Evolutionary conservation across 192 early-diverging fungal species (phyloP), one percentile per base, ranked within the genome.

Genomic region (Backusella sp.): DNA sequence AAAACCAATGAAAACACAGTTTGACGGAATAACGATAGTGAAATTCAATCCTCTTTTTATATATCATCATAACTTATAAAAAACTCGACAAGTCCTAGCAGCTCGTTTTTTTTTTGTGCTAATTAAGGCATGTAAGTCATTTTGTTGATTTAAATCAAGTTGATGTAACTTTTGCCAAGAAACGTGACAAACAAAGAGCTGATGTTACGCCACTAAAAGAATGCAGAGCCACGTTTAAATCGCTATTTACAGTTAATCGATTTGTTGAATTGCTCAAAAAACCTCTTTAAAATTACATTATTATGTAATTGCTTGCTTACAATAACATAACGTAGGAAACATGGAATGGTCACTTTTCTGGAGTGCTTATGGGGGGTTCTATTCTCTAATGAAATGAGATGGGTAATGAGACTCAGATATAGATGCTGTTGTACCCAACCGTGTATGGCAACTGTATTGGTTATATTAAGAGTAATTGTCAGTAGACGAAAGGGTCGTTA

Each of bases 141-240:
- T 79, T 79, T 52, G 32, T 70, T 19, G 75, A 79, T 65, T 59
- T 79, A 6, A 79, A 79, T 62, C 6, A 70, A 30, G 26, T 75
- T 1, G 26, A 59, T 32, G 78, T 69, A 32, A 75, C 78, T 37
- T 67, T 75, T 44, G 68, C 76, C 15, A 74, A 66, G 36, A 26
- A 72, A 14, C 72, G 70, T 6, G 19, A 70, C 21, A 72, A 82
- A 21, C 74, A 82, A 66, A 76, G 74, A 6, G 67, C 88, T 39
- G 87, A 87, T 8, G 67, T 88, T 39, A 90, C 88, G 9, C 88
- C 88, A 9, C 11, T 90, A 5, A 90, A 90, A 87, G 49, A 88
- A 88, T 77, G 84, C 84, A 41, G 82, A 82, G 41, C 73, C 82
- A 15, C 84, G 88, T 39, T 71, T 90, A 28, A 79, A 78, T 1